Conservation (phyloP, 176 grass and related monocot genomes). For the Tillandsia leiboldiana region DNA sequence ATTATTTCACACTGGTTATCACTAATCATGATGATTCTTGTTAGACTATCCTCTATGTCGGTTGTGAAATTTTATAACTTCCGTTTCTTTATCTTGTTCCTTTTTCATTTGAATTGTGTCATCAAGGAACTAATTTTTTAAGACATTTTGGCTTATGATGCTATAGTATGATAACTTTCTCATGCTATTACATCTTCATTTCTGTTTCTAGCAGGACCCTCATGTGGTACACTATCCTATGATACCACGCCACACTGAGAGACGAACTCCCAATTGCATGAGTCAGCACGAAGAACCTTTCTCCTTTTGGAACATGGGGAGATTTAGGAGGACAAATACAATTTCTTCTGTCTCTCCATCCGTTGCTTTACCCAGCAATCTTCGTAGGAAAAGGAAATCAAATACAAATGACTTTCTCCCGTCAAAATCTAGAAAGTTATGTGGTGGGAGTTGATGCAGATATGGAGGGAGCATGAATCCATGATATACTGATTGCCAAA, state of each 20-base stretch:
- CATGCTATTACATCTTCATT: not conserved
- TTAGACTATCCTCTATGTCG: too few relatives aligned
- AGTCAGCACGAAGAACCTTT: constrained; percentile 51
- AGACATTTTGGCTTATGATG: not conserved
- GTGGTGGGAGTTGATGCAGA: constrained; percentile 10
- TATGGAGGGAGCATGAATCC: too few relatives aligned
- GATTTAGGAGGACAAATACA: constrained; percentile 32
- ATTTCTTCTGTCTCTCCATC: constrained; percentile 27
- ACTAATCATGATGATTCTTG: too few relatives aligned
- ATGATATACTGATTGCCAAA: too few relatives aligned
- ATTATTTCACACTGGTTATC: too few relatives aligned
- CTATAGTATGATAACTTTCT: not conserved
- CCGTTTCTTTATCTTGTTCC: not conserved
- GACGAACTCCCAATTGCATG: constrained; percentile 20
- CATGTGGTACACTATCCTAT: constrained; percentile 23
- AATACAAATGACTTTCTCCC: constrained; percentile 16
- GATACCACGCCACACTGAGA: constrained; percentile 20
- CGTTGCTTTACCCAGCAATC: constrained; percentile 17
- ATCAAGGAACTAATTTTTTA: not conserved
- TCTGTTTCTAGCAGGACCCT: constrained; percentile 27
- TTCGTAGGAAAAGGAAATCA: constrained; percentile 35
- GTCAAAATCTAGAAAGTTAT: constrained; percentile 37
- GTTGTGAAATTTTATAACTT: too few relatives aligned
- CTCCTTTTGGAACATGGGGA: constrained; percentile 79
- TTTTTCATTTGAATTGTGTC: not conserved